Percentiles rank a stretch among this genome's conserved stretches.
Evolutionary conservation across 257 asterid genomes (phyloP).

Genomic region (Catharanthus roseus): DNA sequence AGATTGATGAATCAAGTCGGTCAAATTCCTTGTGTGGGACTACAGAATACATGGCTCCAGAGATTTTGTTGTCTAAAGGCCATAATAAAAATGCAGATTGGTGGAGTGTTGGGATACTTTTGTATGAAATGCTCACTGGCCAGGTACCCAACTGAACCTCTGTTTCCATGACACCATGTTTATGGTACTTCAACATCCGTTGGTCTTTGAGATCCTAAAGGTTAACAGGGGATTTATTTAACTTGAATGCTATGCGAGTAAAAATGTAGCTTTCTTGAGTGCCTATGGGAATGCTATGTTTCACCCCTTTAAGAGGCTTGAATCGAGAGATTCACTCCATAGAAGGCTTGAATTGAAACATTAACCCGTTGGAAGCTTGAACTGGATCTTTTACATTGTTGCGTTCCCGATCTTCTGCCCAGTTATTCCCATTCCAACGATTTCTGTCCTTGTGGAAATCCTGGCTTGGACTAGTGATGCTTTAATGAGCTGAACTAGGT

Average conservation of each 20-base stretch:
- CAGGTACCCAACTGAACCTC: conserved; percentile 41
- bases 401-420: neutral
- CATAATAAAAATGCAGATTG: conserved; percentile 87
- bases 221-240: neutral
- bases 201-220: neutral
- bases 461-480: neutral
- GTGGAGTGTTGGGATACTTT: conserved; percentile 92
- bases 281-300: neutral
- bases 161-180: neutral
- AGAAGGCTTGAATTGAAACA: neutral
- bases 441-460: neutral
- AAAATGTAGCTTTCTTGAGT: neutral
- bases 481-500: neutral
- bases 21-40: conserved; percentile 94
- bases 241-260: neutral
- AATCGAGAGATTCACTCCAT: neutral
- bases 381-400: neutral
- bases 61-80: conserved; percentile 69
- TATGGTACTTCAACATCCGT: neutral
- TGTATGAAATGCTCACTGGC: conserved; percentile 89
- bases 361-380: neutral
- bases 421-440: neutral
- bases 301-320: neutral
- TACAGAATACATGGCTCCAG: conserved; percentile 96
- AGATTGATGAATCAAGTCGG: conserved; percentile 78